Conservation (phyloP, 73 alveolate species). For the Diophrys sp. region DNA sequence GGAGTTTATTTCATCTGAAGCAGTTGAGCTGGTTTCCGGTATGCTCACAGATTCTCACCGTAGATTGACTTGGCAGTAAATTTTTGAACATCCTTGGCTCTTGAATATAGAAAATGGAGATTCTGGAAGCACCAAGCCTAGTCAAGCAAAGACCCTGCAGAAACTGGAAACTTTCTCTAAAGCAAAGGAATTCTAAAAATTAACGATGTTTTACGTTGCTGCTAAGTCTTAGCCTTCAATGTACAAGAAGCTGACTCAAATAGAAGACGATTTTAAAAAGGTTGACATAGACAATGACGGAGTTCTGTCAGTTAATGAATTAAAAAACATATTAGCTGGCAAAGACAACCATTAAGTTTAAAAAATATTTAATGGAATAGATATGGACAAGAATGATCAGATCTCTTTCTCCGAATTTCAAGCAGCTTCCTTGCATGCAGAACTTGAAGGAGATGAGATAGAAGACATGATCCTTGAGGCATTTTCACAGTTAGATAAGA, state of each 20-base stretch:
- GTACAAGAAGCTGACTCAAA: neutral
- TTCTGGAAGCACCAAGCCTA: neutral
- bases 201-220: neutral
- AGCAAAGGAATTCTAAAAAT: neutral
- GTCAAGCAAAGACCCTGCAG: neutral
- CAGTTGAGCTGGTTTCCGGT: neutral
- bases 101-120: neutral
- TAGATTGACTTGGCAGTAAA: neutral
- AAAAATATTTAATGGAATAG: neutral
- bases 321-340: neutral
- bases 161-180: neutral
- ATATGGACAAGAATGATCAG: neutral
- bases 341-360: neutral
- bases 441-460: too few relatives aligned
- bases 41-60: neutral
- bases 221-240: neutral
- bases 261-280: neutral
- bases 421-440: too few relatives aligned
- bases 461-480: too few relatives aligned
- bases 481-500: too few relatives aligned
- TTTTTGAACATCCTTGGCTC: conserved; percentile 1
- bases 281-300: neutral
- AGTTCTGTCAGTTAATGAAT: neutral
- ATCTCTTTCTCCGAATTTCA: neutral
- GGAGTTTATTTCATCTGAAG: neutral